Base-by-base conservation (phyloP, 768 basidiomycete species). In the Rhizopogon vesiculosus region DNA sequence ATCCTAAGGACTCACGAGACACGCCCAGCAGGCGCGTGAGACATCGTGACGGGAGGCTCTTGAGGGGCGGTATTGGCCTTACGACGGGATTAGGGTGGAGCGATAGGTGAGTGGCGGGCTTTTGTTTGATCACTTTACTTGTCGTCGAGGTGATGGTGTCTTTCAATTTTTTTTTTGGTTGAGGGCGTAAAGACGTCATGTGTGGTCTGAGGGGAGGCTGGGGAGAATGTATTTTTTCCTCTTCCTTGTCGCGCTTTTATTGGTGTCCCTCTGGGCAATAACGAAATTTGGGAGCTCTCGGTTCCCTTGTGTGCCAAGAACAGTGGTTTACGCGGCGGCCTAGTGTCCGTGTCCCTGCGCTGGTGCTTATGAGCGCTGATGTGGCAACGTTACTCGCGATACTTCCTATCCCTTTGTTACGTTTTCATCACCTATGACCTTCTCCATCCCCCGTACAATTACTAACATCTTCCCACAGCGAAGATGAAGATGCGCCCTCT, bases 51-150 rank as follows among this genome's bases (percentile, higher is more conserved):
- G 85, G 85, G 0, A 70, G 68, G 35, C 55, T 82, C 16, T 69
- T 88, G 54, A 67, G 73, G 46, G 86, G 84, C 1, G 86, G 86
- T 2, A 77, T 87, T 51, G 86, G 86, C 2, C 64, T 88, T 53
- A 88, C 86, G 5, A 88, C 86, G 7, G 86, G 86, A 6, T 68
- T 88, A 13, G 86, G 86, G 0, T 88, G 86, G 86, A 86, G 85
- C 61, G 86, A 88, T 61, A 86, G 84, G 83, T 85, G 38, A 13
- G 77, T 69, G 39, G 52, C 41, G 52, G 53, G 3, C 41, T 43
- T 40, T 45, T 19, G 43, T 44, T 25, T 52, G 13, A 41, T 46
- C 29, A 41, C 56, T 31, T 7, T 43, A 43, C 42, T 42, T 39
- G 7, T 42, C 12, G 19, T 41, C 39, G n/a, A 28, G 18, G 3